phyloP scores from a whole-genome alignment of 2,329 filamentous ascomycete genomes.

The Fonsecaea monophora region DNA sequence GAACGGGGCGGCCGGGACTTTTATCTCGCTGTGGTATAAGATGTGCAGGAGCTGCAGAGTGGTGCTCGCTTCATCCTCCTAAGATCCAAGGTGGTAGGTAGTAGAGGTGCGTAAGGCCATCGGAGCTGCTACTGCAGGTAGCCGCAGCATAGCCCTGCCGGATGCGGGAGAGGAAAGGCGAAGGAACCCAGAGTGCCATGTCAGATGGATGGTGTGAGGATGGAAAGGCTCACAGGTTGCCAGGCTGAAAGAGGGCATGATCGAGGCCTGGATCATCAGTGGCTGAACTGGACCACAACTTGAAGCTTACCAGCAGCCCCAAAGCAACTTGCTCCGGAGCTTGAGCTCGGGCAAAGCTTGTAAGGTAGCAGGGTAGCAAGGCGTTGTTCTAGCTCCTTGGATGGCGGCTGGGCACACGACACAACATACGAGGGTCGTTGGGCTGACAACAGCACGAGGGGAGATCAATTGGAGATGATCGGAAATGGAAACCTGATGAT shows the following conservation, averaged over 20 bases:
- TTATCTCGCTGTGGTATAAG: constrained; percentile 9
- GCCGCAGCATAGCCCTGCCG: constrained; percentile 18
- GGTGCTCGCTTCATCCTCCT: constrained; percentile 9
- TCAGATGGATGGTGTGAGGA: constrained; percentile 1
- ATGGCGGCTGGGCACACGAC: constrained; percentile 23
- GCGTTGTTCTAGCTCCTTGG: constrained; percentile 10
- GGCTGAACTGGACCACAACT: background rate
- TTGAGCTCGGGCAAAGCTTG: constrained; percentile 5
- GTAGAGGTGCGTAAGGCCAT: background rate
- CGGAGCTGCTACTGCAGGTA: constrained; percentile 8
- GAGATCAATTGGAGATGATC: constrained; percentile 20
- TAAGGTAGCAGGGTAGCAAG: background rate
- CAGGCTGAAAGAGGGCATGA: background rate
- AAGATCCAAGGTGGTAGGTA: constrained; percentile 1
- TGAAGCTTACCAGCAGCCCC: background rate
- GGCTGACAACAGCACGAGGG: constrained; percentile 21
- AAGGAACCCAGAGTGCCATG: background rate
- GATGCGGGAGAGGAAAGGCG: background rate
- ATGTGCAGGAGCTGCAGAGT: constrained; percentile 7
- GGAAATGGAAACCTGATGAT: background rate
- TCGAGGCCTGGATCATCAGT: background rate
- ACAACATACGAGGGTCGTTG: background rate
- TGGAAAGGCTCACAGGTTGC: background rate
- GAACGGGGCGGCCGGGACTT: background rate
- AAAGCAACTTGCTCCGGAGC: background rate